Evolutionary conservation across 805 yeast species (phyloP), one percentile per base, ranked within the genome.

Genomic region (Yarrowia hollandica): DNA sequence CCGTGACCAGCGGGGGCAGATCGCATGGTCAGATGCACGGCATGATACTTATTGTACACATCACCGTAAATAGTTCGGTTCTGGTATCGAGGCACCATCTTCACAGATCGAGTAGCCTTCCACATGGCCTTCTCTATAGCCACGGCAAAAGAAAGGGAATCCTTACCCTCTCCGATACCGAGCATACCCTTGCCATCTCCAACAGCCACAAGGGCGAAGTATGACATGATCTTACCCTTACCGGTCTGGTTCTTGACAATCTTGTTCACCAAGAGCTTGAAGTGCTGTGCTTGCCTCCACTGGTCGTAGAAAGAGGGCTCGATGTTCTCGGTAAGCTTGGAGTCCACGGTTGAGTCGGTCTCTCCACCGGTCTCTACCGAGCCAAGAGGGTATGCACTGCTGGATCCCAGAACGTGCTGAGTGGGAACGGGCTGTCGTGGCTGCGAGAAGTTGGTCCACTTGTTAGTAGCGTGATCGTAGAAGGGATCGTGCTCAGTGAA

Each of bases 1-100:
- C 99, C 99, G 63, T 86, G 86, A 67, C 97, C 98, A 1, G 96
- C 85, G 21, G 96, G 94, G 0, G 96, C 91, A 2, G 96, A 82
- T 70, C 90, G 82, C 67, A 94, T 76, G 65, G 84, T 82, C 65
- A 94, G 79, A 66, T 86, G 82, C 59, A 90, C 91, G 34, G 97
- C 95, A 68, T 91, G 97, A 74, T 76, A 89, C 71, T 90, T 89
- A 74, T 85, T 79, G 66, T 86, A 87, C 60, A 92, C 79, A 62
- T 86, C 85, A 56, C 96, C 96, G 67, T 83, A 82, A 57, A 94
- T 87, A 15, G 99, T 94, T 75, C 99, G 82, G 66, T 90, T 81
- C 74, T 94, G 97, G 69, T 86, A 85, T 66, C 97, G 82, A 60
- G 96, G 96, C 57, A 94, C 81, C 65, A 83, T 82, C 38, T 80